Base-by-base conservation (phyloP, 2,329 filamentous ascomycete species). In the Diplocarpon rosae region DNA sequence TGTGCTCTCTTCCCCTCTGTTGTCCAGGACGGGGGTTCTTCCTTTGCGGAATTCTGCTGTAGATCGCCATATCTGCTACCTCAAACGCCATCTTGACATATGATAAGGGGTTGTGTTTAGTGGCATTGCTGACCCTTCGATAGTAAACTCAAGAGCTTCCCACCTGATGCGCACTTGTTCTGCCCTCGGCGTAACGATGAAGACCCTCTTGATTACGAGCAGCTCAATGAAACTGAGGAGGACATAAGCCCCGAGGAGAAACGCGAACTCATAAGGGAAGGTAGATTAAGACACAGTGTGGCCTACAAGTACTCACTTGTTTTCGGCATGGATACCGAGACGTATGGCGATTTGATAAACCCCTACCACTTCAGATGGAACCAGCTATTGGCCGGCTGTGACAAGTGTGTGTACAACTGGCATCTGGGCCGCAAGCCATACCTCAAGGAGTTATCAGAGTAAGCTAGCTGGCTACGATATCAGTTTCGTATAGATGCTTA, bases 351-450 rank as follows among this genome's bases (percentile, higher is more conserved):
- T 47, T 73, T 81, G 64, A 68, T 80, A 34, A 66, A 70, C 12
- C 73, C 76, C 51, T 83, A 85, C 56, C 71, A 68, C 42, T 56
- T 63, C 5, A 70, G 73, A 15, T 67, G 83, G 15, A 75, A 81
- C 50, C 61, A 66, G 10, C 72, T 73, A 32, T 68, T 89, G 17
- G 74, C 69, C 46, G 69, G 65, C 46, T 89, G 84, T 62, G 76
- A 85, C 42, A 70, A 75, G 41, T 89, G 84, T 59, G 80, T 85
- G 41, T 71, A 78, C 49, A 80, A 80, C 54, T 89, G 85, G 73
- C 84, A 89, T 62, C 78, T 77, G 58, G 73, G 72, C 27, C 80
- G 84, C 50, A 74, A 75, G 48, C 66, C 68, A 44, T 75, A 83
- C 51, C 65, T 85, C 28, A 75, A 78, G 48, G 68, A 74, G 38